phyloP scores from a whole-genome alignment of 164 flowering plant genomes.

The Sedum album region DNA sequence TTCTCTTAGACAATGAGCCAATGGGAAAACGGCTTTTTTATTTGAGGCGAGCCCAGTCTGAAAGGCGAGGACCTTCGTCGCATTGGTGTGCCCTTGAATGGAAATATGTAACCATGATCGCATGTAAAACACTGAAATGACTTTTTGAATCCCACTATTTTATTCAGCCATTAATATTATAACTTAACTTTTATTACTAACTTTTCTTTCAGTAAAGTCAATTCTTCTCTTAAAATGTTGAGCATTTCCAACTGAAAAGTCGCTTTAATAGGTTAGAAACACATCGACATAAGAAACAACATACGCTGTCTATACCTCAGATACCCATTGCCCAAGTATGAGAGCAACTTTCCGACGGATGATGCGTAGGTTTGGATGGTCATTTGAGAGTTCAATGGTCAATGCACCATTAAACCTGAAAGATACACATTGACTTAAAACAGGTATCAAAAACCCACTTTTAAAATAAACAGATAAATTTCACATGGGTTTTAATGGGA shows the following conservation, averaged over 20 bases:
- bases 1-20: too few species aligned
- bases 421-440: background rate
- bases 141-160: too few species aligned
- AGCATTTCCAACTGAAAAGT: background rate
- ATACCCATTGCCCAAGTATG: constrained; percentile 93
- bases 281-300: background rate
- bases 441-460: background rate
- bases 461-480: background rate
- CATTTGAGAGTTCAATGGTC: constrained; percentile 71
- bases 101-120: background rate
- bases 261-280: background rate
- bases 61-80: too few species aligned
- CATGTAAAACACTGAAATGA: too few species aligned
- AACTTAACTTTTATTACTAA: too few species aligned
- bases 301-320: constrained; percentile 52
- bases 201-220: background rate
- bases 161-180: too few species aligned
- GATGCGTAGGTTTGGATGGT: constrained; percentile 81
- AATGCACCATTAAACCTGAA: constrained; percentile 84
- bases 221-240: background rate
- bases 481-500: background rate
- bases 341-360: constrained; percentile 89
- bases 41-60: too few species aligned
- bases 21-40: too few species aligned
- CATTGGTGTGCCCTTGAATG: too few species aligned